Percentiles rank a stretch among this genome's conserved stretches.
These are phyloP conservation scores for Akanthomyces muscarius DNA, from an alignment of 2,329 filamentous ascomycete species.

Conservation along the genomic window DNA sequence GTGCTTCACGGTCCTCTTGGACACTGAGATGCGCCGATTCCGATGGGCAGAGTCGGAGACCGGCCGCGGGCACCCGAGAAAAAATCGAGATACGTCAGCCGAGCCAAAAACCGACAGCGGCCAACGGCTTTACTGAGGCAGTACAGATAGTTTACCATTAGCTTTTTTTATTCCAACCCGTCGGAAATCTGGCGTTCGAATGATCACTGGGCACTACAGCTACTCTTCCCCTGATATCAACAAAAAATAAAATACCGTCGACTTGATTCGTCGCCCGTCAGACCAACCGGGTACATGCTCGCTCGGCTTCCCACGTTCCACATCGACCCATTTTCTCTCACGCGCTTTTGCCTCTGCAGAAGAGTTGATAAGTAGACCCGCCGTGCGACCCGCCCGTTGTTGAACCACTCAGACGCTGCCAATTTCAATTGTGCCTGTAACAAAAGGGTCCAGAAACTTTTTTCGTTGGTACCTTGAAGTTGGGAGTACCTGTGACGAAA, in stretches of 20 bases:
- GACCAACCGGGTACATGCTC: neutral
- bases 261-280: neutral
- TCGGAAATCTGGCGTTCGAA: too few species aligned
- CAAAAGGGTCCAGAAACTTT: neutral
- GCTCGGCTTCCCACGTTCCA: conserved; percentile 13
- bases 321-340: conserved; percentile 17
- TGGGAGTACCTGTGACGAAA: neutral
- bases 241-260: neutral
- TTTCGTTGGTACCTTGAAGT: neutral
- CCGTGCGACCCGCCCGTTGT: neutral
- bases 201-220: too few species aligned
- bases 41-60: conserved; percentile 5
- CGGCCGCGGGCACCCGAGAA: neutral
- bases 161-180: too few species aligned
- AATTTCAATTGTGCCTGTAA: conserved; percentile 14
- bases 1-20: conserved; percentile 2
- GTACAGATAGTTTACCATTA: too few species aligned
- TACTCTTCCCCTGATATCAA: neutral
- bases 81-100: neutral
- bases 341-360: neutral
- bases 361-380: neutral
- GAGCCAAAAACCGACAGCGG: neutral
- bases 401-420: conserved; percentile 3
- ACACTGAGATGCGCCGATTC: conserved; percentile 8
- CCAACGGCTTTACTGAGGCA: neutral